Evolutionary conservation across 129 eudicot species (phyloP).

Genomic region (Helianthus tuberosus): DNA sequence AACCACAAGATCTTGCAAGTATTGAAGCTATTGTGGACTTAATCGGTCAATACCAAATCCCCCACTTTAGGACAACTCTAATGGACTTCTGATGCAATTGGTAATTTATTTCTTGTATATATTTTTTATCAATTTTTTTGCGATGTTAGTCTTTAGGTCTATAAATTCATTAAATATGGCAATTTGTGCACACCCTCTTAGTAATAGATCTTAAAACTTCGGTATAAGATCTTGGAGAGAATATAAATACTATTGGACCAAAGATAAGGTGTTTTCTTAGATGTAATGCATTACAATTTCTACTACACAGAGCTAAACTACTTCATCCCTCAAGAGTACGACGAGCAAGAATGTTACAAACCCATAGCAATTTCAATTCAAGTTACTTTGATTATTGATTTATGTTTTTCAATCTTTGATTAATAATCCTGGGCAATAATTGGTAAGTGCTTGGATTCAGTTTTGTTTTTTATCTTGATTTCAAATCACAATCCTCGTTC

Average conservation of each 20-base stretch:
- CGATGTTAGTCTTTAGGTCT: background rate
- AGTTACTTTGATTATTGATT: too few species aligned
- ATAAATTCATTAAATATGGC: background rate
- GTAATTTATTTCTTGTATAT: background rate
- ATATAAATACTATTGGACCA: too few species aligned
- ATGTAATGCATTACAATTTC: background rate
- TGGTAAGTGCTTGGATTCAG: too few species aligned
- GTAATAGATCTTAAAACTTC: too few species aligned
- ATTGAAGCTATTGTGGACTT: background rate
- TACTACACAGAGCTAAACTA: background rate
- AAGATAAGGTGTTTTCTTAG: too few species aligned
- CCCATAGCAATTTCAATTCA: too few species aligned
- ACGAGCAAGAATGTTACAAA: too few species aligned
- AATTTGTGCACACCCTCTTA: background rate
- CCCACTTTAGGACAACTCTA: background rate
- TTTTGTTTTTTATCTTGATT: too few species aligned
- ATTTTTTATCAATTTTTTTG: background rate
- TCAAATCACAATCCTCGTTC: too few species aligned
- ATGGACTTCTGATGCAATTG: constrained; percentile 5
- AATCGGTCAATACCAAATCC: background rate
- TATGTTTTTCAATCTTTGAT: too few species aligned
- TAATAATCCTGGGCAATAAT: too few species aligned
- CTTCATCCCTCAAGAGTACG: background rate
- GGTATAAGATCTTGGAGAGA: too few species aligned
- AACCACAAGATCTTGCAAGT: background rate